Evolutionary conservation across 1,284 basidiomycete species (phyloP).

Genomic region (Cutaneotrichosporon dermatis): DNA sequence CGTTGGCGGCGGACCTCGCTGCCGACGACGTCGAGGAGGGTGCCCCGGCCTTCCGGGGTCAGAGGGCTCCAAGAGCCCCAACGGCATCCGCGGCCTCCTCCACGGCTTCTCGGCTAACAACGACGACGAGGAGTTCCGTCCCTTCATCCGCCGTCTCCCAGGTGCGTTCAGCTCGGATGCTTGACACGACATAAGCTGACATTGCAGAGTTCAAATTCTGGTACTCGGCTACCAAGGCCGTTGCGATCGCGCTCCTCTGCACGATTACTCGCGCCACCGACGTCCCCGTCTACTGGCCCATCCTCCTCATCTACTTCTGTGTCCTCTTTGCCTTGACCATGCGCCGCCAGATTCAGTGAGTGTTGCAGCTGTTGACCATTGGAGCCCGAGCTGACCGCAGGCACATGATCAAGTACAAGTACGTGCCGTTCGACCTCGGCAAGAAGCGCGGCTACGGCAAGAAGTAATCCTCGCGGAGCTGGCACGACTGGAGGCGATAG

Average conservation of each 20-base stretch:
- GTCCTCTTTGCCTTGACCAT: constrained; percentile 83
- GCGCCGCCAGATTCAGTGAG: constrained; percentile 88
- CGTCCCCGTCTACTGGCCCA: constrained; percentile 97
- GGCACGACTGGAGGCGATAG: no score
- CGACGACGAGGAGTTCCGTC: constrained; percentile 77
- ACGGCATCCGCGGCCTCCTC: constrained; percentile 44
- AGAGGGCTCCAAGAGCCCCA: constrained; percentile 22
- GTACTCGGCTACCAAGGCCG: constrained; percentile 88
- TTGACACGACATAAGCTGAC: background rate
- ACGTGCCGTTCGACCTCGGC: constrained; percentile 51
- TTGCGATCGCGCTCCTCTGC: constrained; percentile 70
- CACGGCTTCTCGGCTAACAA: constrained; percentile 35
- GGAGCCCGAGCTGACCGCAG: constrained; percentile 49
- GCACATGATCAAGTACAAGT: constrained; percentile 99
- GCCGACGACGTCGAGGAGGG: constrained; percentile 96
- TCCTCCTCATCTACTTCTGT: constrained; percentile 88
- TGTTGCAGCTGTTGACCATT: constrained; percentile 20
- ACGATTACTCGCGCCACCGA: constrained; percentile 79
- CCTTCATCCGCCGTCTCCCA: constrained; percentile 94
- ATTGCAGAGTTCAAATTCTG: constrained; percentile 53
- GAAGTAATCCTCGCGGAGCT: constrained; percentile 26
- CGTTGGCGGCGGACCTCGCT: constrained; percentile 82
- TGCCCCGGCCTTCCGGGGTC: constrained; percentile 53
- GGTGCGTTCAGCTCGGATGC: constrained; percentile 53
- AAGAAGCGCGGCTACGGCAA: constrained; percentile 44